These are phyloP conservation scores for Neonectria punicea DNA, from an alignment of 2,329 filamentous ascomycete genomes.

Conservation along the genomic window DNA sequence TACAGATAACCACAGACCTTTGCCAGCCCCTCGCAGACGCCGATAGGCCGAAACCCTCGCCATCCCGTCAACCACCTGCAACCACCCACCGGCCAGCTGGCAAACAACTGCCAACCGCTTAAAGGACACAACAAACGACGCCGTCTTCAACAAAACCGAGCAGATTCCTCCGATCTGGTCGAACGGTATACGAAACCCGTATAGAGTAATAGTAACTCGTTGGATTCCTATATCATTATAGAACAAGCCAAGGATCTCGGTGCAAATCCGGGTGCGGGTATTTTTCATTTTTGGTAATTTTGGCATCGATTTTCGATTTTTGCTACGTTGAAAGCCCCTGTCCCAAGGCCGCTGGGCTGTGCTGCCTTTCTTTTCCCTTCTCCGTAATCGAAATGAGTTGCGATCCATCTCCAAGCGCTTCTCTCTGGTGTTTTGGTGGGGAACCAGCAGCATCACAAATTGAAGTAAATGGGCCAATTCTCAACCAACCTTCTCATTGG, in stretches of 20 bases:
- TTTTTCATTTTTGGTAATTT: constrained; percentile 29
- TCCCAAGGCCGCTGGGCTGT: neutral
- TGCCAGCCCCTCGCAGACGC: neutral
- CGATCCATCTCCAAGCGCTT: neutral
- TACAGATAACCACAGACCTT: neutral
- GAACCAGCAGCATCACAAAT: neutral
- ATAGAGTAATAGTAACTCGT: constrained; percentile 52
- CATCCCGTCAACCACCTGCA: constrained; percentile 19
- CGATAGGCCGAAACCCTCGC: constrained; percentile 1
- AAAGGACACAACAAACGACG: constrained; percentile 25
- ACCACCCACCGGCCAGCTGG: constrained; percentile 30
- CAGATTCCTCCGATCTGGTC: constrained; percentile 27
- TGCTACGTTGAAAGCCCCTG: neutral
- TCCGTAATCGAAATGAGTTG: neutral
- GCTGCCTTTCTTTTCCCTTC: neutral
- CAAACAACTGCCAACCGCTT: constrained; percentile 21
- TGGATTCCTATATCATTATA: constrained; percentile 48
- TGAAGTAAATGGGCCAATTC: neutral
- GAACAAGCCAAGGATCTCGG: constrained; percentile 50
- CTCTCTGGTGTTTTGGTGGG: neutral
- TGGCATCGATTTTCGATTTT: neutral
- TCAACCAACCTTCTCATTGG: neutral
- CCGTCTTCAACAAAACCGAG: constrained; percentile 30
- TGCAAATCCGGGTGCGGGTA: constrained; percentile 51
- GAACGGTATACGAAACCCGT: constrained; percentile 43